Base-by-base conservation (phyloP, 345 rosid genomes). In the Physaria fendleri region DNA sequence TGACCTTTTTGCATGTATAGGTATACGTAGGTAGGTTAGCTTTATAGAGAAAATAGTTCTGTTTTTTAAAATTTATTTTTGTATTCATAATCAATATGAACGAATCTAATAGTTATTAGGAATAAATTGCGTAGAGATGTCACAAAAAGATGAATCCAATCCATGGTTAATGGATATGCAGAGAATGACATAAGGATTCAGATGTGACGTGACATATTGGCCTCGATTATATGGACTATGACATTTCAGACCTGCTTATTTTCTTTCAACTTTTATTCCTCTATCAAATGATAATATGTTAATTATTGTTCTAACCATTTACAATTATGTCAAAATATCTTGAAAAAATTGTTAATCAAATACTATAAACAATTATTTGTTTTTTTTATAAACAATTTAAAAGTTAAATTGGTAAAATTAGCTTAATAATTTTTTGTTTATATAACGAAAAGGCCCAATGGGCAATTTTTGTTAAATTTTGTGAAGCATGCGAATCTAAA, bases 201-300 rank as follows among this genome's bases (percentile, higher is more conserved):
- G 74, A 70, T 55, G 74, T 62, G 74, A 70, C 74, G 50, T 70
- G 74, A 70, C 74, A 62, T 62, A 56, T 70, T 70, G 64, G 74
- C 74, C 68, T 70, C 64, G 64, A 56, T 62, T 46, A 62, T 64
- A 55, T 70, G 45, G 69, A 47, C 68, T 56, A 56, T 22, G 69
- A 62, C 74, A 56, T 62, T 62, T 70, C 69, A 70, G 42, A 53
- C 62, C 67, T 61, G 53, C 30, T 12, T 10, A 10, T 40, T 49
- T 56, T n/a, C n/a, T 35, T 35, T 24, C 56, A 29, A 8, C 6
- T 48, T 66, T 48, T 23, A 33, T 50, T 21, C 29, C 30, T 39
- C 22, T 34, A 20, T 5, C 1, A 30, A 49, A 18, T 1, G 12
- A 13, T 13, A 17, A 62, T 24, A 6, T 3, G 1, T 23, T 11